Percentiles rank a stretch among this genome's conserved stretches.
phyloP scores from a whole-genome alignment of 2,329 filamentous ascomycete species.

The Aspergillus novoparasiticus region DNA sequence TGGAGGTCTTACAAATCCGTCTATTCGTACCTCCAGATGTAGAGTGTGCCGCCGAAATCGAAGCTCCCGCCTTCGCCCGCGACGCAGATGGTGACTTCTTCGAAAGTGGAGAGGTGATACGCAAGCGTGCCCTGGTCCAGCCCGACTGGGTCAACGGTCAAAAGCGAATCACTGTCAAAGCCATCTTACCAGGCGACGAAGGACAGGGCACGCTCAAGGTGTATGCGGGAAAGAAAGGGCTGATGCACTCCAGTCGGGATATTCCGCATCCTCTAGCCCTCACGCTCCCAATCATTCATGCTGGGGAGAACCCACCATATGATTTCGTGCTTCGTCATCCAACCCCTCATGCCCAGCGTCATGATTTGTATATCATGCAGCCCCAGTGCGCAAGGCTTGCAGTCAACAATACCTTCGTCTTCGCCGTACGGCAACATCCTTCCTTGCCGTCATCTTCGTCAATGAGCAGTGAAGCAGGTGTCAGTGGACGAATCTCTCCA shows the following conservation, averaged over 20 bases:
- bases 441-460: conserved; percentile 56
- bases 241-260: conserved; percentile 97
- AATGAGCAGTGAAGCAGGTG: conserved; percentile 34
- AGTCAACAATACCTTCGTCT: conserved; percentile 97
- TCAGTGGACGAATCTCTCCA: conserved; percentile 52
- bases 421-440: conserved; percentile 90
- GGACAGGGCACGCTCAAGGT: conserved; percentile 85
- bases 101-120: conserved; percentile 84
- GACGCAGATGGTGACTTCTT: conserved; percentile 91
- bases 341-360: conserved; percentile 93
- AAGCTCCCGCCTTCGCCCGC: conserved; percentile 75
- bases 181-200: conserved; percentile 86
- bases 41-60: conserved; percentile 89
- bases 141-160: conserved; percentile 85
- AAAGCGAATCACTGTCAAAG: conserved; percentile 93
- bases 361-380: conserved; percentile 95
- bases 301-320: conserved; percentile 89
- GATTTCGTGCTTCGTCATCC: conserved; percentile 92
- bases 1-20: conserved; percentile 90
- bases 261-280: conserved; percentile 92
- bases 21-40: conserved; percentile 86
- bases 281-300: conserved; percentile 85
- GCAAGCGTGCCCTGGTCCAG: conserved; percentile 85
- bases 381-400: conserved; percentile 88
- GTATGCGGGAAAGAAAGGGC: conserved; percentile 88